Evolutionary conservation across 2,329 filamentous ascomycete species (phyloP).

Genomic region (Penicillium sp.): DNA sequence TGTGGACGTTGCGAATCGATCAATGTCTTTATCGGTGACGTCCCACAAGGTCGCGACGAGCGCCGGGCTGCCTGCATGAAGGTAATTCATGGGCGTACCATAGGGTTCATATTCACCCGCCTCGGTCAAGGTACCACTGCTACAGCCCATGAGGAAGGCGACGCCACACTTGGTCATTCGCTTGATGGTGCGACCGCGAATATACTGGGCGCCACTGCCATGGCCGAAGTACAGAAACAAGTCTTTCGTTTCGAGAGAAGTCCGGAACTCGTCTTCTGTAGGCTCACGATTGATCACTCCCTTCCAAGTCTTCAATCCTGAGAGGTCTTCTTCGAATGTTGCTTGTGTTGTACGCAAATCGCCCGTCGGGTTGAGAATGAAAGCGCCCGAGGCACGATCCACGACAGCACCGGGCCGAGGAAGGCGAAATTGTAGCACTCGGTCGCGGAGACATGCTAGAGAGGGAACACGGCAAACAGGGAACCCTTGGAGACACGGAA

Average conservation of each 20-base stretch:
- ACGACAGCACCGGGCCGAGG: constrained; percentile 19
- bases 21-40: constrained; percentile 95
- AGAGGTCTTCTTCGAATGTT: constrained; percentile 67
- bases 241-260: constrained; percentile 62
- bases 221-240: constrained; percentile 93
- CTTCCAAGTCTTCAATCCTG: constrained; percentile 58
- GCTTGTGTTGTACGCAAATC: constrained; percentile 78
- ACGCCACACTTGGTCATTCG: constrained; percentile 74
- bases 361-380: constrained; percentile 83
- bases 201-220: constrained; percentile 90
- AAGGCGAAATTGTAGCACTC: constrained; percentile 58
- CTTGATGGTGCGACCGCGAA: constrained; percentile 78
- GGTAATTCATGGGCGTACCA: constrained; percentile 86
- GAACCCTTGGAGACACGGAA: constrained; percentile 75
- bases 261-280: constrained; percentile 72
- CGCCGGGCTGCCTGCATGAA: constrained; percentile 81
- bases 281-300: constrained; percentile 67
- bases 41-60: constrained; percentile 95
- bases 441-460: constrained; percentile 72
- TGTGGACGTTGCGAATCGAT: constrained; percentile 76
- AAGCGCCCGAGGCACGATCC: constrained; percentile 49
- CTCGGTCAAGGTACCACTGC: constrained; percentile 74
- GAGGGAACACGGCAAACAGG: constrained; percentile 88
- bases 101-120: constrained; percentile 87
- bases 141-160: constrained; percentile 91